Evolutionary conservation across 176 grass and related monocot genomes (phyloP).

Genomic region (Rhynchospora tenuis): DNA sequence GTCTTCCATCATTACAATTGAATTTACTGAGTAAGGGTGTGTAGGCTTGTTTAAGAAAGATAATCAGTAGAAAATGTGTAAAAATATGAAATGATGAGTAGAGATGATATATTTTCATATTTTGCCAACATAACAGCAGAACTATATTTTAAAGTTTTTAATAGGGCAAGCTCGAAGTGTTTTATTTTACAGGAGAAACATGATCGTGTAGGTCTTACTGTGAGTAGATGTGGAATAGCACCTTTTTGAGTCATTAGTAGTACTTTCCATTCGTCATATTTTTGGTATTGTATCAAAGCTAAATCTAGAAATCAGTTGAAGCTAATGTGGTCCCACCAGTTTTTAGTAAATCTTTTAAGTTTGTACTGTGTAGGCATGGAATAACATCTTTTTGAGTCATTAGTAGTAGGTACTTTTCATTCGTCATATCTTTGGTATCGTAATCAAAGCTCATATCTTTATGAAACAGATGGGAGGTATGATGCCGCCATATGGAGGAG

Average conservation of each 20-base stretch:
- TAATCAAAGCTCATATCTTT: neutral
- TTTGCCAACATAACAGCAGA: neutral
- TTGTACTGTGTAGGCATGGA: neutral
- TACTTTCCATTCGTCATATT: neutral
- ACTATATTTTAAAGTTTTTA: neutral
- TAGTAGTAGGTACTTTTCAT: neutral
- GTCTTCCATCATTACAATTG: neutral
- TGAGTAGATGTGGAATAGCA: neutral
- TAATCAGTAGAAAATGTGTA: neutral
- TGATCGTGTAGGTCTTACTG: neutral
- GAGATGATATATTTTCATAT: neutral
- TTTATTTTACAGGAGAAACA: neutral
- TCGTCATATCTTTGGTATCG: neutral
- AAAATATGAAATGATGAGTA: neutral
- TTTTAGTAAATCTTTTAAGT: neutral
- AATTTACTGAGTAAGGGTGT: neutral
- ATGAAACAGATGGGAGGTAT: neutral
- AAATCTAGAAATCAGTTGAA: neutral
- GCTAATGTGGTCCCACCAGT: neutral
- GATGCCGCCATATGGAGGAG: slow-evolving; percentile 66
- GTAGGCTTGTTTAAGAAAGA: neutral
- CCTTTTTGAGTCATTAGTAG: neutral
- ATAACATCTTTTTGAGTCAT: neutral
- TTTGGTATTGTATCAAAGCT: neutral
- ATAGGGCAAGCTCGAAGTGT: neutral